phyloP scores from a whole-genome alignment of 805 yeast genomes.

The Debaryomyces tyrocola region DNA sequence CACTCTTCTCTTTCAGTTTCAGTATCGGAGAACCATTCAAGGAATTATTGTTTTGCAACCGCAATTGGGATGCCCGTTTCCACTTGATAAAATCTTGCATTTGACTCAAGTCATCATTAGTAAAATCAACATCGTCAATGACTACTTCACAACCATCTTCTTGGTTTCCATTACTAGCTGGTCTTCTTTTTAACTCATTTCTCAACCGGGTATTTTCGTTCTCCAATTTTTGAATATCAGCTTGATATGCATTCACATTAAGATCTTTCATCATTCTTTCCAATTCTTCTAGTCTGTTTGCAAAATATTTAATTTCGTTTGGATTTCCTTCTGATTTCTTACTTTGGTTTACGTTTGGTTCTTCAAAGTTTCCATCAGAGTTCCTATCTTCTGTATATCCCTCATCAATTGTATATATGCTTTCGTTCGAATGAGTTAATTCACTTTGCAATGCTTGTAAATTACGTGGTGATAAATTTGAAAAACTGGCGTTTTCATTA shows the following conservation, averaged over 20 bases:
- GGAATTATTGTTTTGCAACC: conserved; percentile 15
- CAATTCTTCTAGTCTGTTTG: conserved; percentile 7
- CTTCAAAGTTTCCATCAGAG: conserved; percentile 11
- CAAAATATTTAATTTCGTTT: background rate
- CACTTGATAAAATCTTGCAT: conserved; percentile 28
- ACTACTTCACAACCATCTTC: conserved; percentile 8
- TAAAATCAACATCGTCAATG: conserved; percentile 21
- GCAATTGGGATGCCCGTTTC: conserved; percentile 40
- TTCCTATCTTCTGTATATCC: conserved; percentile 7
- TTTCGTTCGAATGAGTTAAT: conserved; percentile 9
- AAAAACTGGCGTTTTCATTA: conserved; percentile 2
- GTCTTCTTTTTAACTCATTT: conserved; percentile 6
- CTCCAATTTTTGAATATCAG: conserved; percentile 15
- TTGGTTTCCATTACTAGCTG: background rate
- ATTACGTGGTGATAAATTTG: background rate
- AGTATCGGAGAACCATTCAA: conserved; percentile 3
- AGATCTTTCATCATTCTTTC: conserved; percentile 15
- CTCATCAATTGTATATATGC: conserved; percentile 37
- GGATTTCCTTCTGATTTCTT: background rate
- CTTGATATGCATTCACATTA: conserved; percentile 7
- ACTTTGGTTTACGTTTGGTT: background rate
- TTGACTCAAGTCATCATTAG: conserved; percentile 15
- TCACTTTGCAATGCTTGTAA: conserved; percentile 4
- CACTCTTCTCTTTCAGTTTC: conserved; percentile 2
- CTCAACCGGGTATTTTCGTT: conserved; percentile 13